A percentile compares a stretch with the other conserved stretches of the same genome.
Evolutionary conservation across 2,329 filamentous ascomycete species (phyloP).

Genomic region (Helotiales sp.): DNA sequence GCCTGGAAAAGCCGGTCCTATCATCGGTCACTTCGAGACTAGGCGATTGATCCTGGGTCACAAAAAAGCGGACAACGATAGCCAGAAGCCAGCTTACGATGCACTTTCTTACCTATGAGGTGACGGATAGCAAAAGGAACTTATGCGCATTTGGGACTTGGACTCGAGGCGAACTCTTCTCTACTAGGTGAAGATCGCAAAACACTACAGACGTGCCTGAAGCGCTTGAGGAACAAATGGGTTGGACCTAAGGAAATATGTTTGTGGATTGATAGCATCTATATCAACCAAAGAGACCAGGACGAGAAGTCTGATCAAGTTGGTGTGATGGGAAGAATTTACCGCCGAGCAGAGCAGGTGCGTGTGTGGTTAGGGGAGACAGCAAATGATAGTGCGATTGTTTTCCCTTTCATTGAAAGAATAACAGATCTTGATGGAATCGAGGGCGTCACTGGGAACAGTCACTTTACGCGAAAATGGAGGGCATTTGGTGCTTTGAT

Average conservation of each 20-base stretch:
- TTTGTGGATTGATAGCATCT: slow-evolving; percentile 3
- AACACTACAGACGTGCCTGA: not conserved
- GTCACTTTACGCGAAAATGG: not conserved
- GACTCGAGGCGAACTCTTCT: not conserved
- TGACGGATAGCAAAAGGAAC: not conserved
- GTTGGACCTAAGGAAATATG: not conserved
- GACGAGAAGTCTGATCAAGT: slow-evolving; percentile 1
- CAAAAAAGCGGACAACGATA: too few relatives aligned
- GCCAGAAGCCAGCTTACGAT: not conserved
- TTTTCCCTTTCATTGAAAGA: not conserved
- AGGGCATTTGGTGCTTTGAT: not conserved
- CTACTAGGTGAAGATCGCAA: not conserved
- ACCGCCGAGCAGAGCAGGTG: not conserved
- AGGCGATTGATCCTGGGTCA: not conserved
- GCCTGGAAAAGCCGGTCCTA: not conserved
- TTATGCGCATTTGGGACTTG: not conserved
- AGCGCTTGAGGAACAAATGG: not conserved
- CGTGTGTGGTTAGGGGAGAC: not conserved
- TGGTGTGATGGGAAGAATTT: not conserved
- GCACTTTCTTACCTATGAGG: not conserved
- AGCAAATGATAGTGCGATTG: not conserved
- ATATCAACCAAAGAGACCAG: not conserved
- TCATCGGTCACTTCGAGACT: not conserved
- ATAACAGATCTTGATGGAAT: not conserved
- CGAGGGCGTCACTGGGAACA: not conserved